Conservation (phyloP, 2,329 filamentous ascomycete genomes). For the Aspergillus sp. region DNA sequence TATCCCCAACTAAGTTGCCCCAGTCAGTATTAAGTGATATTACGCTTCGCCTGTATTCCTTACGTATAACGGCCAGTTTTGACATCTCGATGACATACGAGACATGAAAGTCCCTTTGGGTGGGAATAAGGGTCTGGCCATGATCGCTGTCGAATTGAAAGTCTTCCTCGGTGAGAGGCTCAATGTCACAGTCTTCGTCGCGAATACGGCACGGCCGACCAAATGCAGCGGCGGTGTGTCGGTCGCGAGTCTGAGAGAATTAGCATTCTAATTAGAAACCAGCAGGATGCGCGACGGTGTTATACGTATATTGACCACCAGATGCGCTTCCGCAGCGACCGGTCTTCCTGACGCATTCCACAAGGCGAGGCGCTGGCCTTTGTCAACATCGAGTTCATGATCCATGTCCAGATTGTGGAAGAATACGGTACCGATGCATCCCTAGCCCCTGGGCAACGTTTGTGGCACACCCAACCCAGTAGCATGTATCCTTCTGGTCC, state of each 20-base stretch:
- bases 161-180: constrained; percentile 19
- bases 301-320: constrained; percentile 1
- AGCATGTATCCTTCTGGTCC: constrained; percentile 29
- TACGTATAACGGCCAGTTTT: background rate
- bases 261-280: too few relatives aligned
- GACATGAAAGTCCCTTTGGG: background rate
- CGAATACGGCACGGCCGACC: constrained; percentile 33
- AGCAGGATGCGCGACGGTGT: too few relatives aligned
- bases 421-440: constrained; percentile 26
- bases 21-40: too few relatives aligned
- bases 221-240: constrained; percentile 29
- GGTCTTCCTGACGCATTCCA: background rate
- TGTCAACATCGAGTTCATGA: too few relatives aligned
- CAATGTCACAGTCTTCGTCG: constrained; percentile 32
- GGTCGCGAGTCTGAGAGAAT: constrained; percentile 24
- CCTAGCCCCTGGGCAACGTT: constrained; percentile 24
- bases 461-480: constrained; percentile 26
- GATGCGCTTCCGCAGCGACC: background rate
- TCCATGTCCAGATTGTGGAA: too few relatives aligned
- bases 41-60: too few relatives aligned
- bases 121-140: background rate
- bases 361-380: background rate
- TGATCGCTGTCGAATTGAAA: background rate
- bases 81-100: background rate
- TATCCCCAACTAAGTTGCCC: background rate